Percentiles rank a stretch among this genome's conserved stretches.
Conservation (phyloP, 345 rosid genomes). For the Eucalyptus erythrocorys region DNA sequence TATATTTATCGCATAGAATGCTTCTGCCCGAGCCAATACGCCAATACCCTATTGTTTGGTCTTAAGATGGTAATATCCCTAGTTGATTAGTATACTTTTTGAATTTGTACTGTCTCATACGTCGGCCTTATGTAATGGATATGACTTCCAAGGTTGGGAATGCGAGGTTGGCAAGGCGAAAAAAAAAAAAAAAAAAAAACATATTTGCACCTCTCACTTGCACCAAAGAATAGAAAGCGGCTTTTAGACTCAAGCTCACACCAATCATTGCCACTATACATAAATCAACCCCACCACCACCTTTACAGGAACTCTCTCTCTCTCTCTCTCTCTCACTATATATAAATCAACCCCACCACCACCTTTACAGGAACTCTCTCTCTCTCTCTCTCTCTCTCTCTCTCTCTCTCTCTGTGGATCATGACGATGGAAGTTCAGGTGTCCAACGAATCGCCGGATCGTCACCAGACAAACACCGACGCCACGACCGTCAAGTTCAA, state of each 20-base stretch:
- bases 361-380: neutral
- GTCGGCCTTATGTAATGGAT: neutral
- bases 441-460: neutral
- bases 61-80: neutral
- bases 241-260: conserved; percentile 1
- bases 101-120: neutral
- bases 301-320: neutral
- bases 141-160: conserved; percentile 22
- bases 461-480: neutral
- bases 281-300: neutral
- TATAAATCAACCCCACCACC: neutral
- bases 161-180: conserved; percentile 23
- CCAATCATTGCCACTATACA: neutral
- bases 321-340: neutral
- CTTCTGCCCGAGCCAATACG: neutral
- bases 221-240: neutral
- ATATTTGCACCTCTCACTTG: neutral
- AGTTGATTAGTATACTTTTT: neutral
- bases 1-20: neutral
- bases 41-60: neutral
- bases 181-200: neutral
- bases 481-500: neutral
- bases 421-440: conserved; percentile 14
- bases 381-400: neutral
- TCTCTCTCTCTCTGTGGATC: neutral